Conservation (phyloP, 1,284 basidiomycete species). For the Schizopora paradoxa region DNA sequence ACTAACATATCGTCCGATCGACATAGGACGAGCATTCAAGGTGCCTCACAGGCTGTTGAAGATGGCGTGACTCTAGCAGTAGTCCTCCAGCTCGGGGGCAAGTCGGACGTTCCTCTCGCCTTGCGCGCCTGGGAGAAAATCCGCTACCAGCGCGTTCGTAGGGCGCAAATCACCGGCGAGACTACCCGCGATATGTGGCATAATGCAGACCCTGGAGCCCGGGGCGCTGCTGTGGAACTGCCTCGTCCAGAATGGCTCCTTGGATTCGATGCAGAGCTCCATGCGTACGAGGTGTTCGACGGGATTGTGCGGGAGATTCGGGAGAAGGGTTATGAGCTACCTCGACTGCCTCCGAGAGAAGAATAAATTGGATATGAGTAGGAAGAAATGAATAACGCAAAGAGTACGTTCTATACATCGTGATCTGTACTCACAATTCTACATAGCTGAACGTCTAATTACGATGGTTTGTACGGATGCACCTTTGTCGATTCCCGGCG, state of each 20-base stretch:
- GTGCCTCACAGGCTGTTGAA: constrained; percentile 28
- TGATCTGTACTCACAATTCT: too few relatives aligned
- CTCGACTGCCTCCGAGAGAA: constrained; percentile 21
- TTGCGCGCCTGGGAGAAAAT: constrained; percentile 26
- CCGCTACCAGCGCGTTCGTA: constrained; percentile 26
- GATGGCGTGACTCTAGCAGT: constrained; percentile 27
- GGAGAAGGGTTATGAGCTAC: constrained; percentile 25
- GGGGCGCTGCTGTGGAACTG: constrained; percentile 19
- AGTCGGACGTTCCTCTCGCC: constrained; percentile 20
- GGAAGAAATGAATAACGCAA: too few relatives aligned
- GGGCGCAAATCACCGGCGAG: constrained; percentile 26
- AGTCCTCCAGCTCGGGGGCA: constrained; percentile 23
- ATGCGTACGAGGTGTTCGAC: constrained; percentile 24
- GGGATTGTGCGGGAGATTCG: constrained; percentile 21
- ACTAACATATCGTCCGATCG: neutral
- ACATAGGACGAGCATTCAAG: constrained; percentile 25
- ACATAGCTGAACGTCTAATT: too few relatives aligned
- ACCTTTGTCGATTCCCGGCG: too few relatives aligned
- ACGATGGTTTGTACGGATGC: too few relatives aligned
- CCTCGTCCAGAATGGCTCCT: constrained; percentile 28
- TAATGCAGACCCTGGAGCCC: constrained; percentile 19
- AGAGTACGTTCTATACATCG: too few relatives aligned
- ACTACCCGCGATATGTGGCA: constrained; percentile 28
- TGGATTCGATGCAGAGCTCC: constrained; percentile 25
- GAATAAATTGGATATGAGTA: too few relatives aligned